A percentile compares a stretch with the other conserved stretches of the same genome.
phyloP scores from a whole-genome alignment of 1,284 basidiomycete species.

The Trichosporon inkin region DNA sequence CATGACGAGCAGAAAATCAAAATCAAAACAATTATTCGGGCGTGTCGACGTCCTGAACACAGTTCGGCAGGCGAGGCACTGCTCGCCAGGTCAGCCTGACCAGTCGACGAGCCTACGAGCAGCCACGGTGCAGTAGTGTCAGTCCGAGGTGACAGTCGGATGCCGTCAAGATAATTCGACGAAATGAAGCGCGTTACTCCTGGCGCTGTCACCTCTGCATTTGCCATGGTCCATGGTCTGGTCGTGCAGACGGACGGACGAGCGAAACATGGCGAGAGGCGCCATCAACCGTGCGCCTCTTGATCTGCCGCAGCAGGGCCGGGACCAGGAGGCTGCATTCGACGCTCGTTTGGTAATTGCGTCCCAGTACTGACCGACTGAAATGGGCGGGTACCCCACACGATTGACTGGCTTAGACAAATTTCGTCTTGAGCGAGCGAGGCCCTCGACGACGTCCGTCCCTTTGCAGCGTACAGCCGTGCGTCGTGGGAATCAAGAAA shows the following conservation, averaged over 20 bases:
- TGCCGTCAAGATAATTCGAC: no score
- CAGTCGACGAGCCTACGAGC: background rate
- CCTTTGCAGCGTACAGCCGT: background rate
- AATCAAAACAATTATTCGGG: constrained; percentile 2
- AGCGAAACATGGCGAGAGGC: no score
- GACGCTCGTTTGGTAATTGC: background rate
- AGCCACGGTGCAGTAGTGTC: no score
- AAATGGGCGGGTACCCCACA: background rate
- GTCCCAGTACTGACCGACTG: constrained; percentile 1
- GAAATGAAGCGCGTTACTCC: no score
- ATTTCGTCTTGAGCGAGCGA: background rate
- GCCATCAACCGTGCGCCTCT: no score
- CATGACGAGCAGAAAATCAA: background rate
- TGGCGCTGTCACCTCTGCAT: no score
- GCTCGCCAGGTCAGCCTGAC: no score
- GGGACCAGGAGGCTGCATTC: background rate
- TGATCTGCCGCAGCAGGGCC: no score
- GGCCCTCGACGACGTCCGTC: no score
- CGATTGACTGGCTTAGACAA: constrained; percentile 5
- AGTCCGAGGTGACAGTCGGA: no score
- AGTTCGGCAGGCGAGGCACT: background rate
- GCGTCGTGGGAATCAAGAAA: constrained; percentile 4
- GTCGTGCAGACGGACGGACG: no score
- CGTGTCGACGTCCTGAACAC: background rate
- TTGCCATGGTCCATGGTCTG: no score